Percentiles rank a stretch among this genome's conserved stretches.
Conservation (phyloP, 2,329 filamentous ascomycete species). For the Talaromyces funiculosus region DNA sequence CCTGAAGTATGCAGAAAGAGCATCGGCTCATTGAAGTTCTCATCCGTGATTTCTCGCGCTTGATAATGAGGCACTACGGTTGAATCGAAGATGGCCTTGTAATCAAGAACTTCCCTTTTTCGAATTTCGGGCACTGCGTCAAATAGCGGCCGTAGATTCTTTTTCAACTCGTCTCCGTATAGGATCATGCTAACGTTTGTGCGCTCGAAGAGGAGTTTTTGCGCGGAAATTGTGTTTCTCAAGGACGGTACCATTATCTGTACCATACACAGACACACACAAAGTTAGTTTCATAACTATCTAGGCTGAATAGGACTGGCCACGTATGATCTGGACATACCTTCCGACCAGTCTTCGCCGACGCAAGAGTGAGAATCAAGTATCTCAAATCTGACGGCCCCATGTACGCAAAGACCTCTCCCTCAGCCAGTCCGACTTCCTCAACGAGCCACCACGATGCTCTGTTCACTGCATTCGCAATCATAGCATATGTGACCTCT, state of each 20-base stretch:
- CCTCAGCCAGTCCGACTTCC: conserved; percentile 2
- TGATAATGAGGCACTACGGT: conserved; percentile 3
- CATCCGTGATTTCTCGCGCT: conserved; percentile 7
- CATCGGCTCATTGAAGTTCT: conserved; percentile 12
- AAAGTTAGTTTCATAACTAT: neutral
- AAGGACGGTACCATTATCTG: conserved; percentile 14
- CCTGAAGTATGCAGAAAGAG: conserved; percentile 14
- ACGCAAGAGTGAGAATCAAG: conserved; percentile 9
- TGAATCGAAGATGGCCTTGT: neutral
- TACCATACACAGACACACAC: neutral
- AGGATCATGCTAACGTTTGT: conserved; percentile 8
- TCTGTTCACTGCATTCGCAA: conserved; percentile 14
- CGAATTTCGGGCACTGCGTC: neutral
- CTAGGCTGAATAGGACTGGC: too few relatives aligned
- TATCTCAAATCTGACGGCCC: conserved; percentile 14
- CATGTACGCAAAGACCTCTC: conserved; percentile 14
- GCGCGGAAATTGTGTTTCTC: conserved; percentile 14
- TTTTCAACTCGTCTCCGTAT: conserved; percentile 11
- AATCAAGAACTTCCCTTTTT: neutral
- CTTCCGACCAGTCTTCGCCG: conserved; percentile 14
- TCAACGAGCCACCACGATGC: conserved; percentile 14
- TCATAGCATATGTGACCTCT: conserved; percentile 1
- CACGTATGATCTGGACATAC: neutral
- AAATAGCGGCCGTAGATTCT: conserved; percentile 12
- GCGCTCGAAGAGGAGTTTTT: conserved; percentile 12